A percentile compares a stretch with the other conserved stretches of the same genome.
Evolutionary conservation across 306 rosid genomes (phyloP).

Genomic region (Trichosanthes cucumerina): DNA sequence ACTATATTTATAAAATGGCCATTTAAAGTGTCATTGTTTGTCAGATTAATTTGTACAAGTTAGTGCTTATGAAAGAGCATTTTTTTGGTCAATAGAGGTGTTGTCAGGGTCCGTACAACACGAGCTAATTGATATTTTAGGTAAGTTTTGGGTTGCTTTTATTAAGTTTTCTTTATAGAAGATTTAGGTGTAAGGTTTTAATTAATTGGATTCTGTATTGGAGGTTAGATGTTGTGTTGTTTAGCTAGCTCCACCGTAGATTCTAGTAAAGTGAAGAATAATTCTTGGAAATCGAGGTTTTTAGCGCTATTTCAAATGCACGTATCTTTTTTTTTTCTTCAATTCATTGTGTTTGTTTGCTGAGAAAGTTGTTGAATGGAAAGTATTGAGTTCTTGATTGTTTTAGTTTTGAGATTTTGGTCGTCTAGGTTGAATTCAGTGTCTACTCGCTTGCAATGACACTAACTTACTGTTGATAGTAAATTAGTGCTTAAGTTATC

Average conservation of each 20-base stretch:
- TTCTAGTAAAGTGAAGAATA: conserved; percentile 77
- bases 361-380: background rate
- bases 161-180: no score
- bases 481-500: background rate
- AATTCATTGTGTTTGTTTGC: background rate
- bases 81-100: no score
- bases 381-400: background rate
- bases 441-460: background rate
- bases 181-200: no score
- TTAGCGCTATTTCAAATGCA: background rate
- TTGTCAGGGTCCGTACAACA: no score
- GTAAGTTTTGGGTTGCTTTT: no score
- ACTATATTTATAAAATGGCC: no score
- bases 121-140: no score
- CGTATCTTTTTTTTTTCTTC: background rate
- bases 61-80: no score
- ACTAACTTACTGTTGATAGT: background rate
- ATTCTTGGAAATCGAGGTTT: conserved; percentile 93
- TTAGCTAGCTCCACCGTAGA: conserved; percentile 62
- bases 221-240: no score
- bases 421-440: conserved; percentile 1
- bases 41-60: no score
- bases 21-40: no score
- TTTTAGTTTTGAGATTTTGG: background rate
- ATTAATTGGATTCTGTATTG: no score